Evolutionary conservation across 1,284 basidiomycete genomes (phyloP).

Genomic region (Rhodofomes roseus): DNA sequence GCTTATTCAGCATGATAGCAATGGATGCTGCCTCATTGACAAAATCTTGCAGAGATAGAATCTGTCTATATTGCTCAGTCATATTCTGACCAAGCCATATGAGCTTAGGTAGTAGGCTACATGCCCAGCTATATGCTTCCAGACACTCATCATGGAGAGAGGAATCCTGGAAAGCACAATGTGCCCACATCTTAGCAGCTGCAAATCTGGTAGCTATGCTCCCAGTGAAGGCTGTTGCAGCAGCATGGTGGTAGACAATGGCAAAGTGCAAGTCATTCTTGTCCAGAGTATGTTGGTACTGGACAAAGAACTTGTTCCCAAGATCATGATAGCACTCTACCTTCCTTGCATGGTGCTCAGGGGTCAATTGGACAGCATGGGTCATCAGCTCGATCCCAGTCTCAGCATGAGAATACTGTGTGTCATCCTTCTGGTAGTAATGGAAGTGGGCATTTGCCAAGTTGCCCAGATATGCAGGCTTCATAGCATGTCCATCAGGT

Average conservation of each 20-base stretch:
- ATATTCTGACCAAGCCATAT: background rate
- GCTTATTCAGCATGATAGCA: background rate
- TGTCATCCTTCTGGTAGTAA: background rate
- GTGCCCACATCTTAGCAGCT: background rate
- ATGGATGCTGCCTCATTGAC: background rate
- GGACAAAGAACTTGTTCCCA: background rate
- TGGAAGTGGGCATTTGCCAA: background rate
- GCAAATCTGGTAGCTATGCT: background rate
- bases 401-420: background rate
- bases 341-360: background rate
- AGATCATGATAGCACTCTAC: background rate
- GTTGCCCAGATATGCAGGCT: background rate
- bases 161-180: background rate
- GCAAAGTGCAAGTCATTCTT: background rate
- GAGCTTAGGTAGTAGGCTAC: background rate
- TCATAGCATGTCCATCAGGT: background rate
- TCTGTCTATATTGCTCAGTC: background rate
- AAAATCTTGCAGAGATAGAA: background rate
- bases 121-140: background rate
- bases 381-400: background rate
- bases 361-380: background rate
- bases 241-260: background rate
- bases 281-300: background rate
- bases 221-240: background rate
- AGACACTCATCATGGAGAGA: background rate